Base-by-base conservation (phyloP, 345 rosid species). In the Crucihimalaya himalaica region DNA sequence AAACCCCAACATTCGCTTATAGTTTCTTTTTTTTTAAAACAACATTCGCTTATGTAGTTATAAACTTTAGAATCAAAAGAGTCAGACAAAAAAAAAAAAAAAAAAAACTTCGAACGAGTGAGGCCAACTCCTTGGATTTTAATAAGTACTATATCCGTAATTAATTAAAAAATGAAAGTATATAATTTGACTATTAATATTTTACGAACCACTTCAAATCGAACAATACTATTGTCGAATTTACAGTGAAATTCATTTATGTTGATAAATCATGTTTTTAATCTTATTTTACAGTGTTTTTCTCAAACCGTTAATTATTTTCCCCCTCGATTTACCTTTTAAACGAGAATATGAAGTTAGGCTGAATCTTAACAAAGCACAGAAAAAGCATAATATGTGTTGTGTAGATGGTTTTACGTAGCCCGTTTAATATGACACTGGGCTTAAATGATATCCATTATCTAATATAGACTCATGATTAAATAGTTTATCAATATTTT, bases 401-500 rank as follows among this genome's bases (percentile, higher is more conserved):
- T 51, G 5, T 51, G 58, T 29, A 13, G 45, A 40, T n/a, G 45
- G 39, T 55, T 14, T n/a, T 37, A 52, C 52, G 40, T 53, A 25
- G 39, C 51, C 21, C 63, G 15, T 68, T 45, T 54, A 27, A 15
- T 25, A 8, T 35, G 18, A 25, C 1, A 32, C 1, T 59, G 50
- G 60, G 51, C 68, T 12, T 48, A 27, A 23, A 28, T 37, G 27
- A 18, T 58, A 58, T 32, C 47, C 6, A 46, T 45, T 15, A 29
- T 56, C 12, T 39, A 13, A 5, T 12, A 14, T 3, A 70, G 58
- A 59, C 68, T 50, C 75, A 37, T n/a, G n/a, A n/a, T 48, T 23
- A 60, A 32, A 70, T 61, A 21, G 19, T 40, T 12, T 32, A 32
- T 3, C 37, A 32, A 8, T 8, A 2, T 32, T 31, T 31, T 9